Evolutionary conservation across 2,329 filamentous ascomycete species (phyloP), one percentile per base, ranked within the genome.

Genomic region (Ramularia endophylla): DNA sequence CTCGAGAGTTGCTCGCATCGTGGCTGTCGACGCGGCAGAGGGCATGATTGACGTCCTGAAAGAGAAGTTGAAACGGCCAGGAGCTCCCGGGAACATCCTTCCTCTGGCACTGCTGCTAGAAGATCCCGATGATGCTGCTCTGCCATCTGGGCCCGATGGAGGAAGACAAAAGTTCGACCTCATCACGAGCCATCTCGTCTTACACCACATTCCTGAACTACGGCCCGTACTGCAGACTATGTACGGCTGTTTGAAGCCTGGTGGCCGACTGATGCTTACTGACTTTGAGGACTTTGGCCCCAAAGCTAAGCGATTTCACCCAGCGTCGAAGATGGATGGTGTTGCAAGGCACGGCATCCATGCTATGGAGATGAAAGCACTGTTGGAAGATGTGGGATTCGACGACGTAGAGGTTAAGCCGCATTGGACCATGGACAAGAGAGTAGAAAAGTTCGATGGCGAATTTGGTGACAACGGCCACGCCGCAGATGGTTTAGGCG

Each of bases 371-470:
- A 56, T 55, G 52, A 36, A 41, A 6, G 31, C 18, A 5, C 27
- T 55, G 18, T 40, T 56, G 40, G 16, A 41, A 20, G 38, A 47
- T 2, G 46, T 50, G 8, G 54, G 54, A 0, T 56, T 56, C 34
- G 33, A 25, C 30, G 40, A 51, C 13, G 51, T 56, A 11, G 40
- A 47, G 16, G 51, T 56, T 3, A 40, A 36, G 35, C 28, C 51
- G 4, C 44, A 46, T 19, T 56, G 54, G 54, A 54, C 43, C 8
- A 55, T 54, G 54, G 32, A 41, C 17, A 55, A 56, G 48, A 52
- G 19, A 8, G 54, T 56, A 13, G 54, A 56, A 43, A 55, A 44
- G 36, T 51, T 42, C 51, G 28, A 63, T 36, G 63, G 53, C 41
- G 51, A 53, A 37, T 56, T 56, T 41, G 51, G 43, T 9, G 29